Evolutionary conservation across 176 grass and related monocot genomes (phyloP), one percentile per base, ranked within the genome.

Genomic region (Olyra latifolia): DNA sequence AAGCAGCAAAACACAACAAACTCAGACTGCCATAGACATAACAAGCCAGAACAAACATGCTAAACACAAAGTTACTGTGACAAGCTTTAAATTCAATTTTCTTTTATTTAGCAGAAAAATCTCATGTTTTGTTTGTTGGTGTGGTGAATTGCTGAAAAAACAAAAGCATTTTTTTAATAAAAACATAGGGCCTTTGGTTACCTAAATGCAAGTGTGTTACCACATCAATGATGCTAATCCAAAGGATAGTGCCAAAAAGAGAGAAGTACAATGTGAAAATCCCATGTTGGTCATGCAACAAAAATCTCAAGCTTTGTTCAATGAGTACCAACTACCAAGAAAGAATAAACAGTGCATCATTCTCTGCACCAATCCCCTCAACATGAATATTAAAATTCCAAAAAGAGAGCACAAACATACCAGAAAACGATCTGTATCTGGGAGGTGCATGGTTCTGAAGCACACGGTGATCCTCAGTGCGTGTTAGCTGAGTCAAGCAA

Each of bases 391-490:
- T 8, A 88, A 61, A 83, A 54, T n/a, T 42, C 11, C 19, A 68
- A 53, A 39, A 69, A 16, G 57, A 45, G 44, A 69, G 77, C 35
- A 57, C 17, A 58, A 64, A 63, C 49, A 78, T 95, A 98, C 96
- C 92, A 89, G 86, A 75, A 86, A 91, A 85, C 11, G 83, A 66
- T 86, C 82, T 91, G 77, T 85, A 90, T 75, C 92, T 89, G 78
- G 75, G 53, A 75, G 88, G 71, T 82, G 71, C 79, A 83, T 86
- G 59, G 74, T 76, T 91, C 70, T 86, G 83, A 77, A 79, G 62
- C 68, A 92, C 30, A 25, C 23, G 72, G 38, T 85, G 75, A 71
- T 94, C 90, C 54, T 91, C 90, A 23, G 64, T 66, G 78, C 70
- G 88, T 22, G 77, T 66, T 55, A 93, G 62, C 91, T 94, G 91